A percentile compares a stretch with the other conserved stretches of the same genome.
Conservation (phyloP, 2,329 filamentous ascomycete species). For the Dactylonectria macrodidyma region DNA sequence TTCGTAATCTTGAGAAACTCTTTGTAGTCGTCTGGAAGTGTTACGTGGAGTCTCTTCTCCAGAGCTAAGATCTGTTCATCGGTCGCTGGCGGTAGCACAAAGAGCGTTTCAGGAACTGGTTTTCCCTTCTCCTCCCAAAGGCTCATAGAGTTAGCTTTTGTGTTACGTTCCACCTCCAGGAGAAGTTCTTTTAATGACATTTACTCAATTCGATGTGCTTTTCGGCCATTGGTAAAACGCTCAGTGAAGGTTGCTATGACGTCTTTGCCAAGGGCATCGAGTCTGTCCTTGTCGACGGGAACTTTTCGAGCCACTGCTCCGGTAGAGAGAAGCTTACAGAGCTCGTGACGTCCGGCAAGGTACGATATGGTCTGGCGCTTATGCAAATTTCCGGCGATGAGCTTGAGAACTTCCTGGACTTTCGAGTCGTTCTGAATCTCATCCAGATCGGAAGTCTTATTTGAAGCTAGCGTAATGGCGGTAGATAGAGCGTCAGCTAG, state of each 20-base stretch:
- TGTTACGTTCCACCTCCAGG: conserved; percentile 25
- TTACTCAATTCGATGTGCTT: conserved; percentile 21
- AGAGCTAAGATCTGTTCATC: conserved; percentile 35
- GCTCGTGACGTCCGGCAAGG: conserved; percentile 19
- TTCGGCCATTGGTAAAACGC: conserved; percentile 30
- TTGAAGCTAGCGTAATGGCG: too few relatives aligned
- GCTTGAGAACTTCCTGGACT: too few relatives aligned
- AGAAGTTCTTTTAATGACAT: conserved; percentile 31
- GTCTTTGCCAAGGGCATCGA: conserved; percentile 20
- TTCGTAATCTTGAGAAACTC: conserved; percentile 40
- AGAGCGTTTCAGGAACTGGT: conserved; percentile 33
- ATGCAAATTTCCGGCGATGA: conserved; percentile 9
- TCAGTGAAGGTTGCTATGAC: conserved; percentile 26
- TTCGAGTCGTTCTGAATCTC: too few relatives aligned
- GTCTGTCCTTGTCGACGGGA: conserved; percentile 26
- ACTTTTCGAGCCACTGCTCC: conserved; percentile 35
- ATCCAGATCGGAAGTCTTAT: too few relatives aligned
- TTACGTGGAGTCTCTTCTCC: conserved; percentile 23
- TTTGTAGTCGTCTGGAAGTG: conserved; percentile 38
- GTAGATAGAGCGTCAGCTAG: too few relatives aligned
- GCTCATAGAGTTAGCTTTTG: conserved; percentile 19
- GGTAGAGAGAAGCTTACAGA: conserved; percentile 31
- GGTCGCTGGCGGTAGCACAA: conserved; percentile 29
- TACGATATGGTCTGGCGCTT: background rate
- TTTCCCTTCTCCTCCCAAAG: conserved; percentile 18